phyloP scores from a whole-genome alignment of 2,329 filamentous ascomycete species.

The Paracorniculantispora psalliotae region DNA sequence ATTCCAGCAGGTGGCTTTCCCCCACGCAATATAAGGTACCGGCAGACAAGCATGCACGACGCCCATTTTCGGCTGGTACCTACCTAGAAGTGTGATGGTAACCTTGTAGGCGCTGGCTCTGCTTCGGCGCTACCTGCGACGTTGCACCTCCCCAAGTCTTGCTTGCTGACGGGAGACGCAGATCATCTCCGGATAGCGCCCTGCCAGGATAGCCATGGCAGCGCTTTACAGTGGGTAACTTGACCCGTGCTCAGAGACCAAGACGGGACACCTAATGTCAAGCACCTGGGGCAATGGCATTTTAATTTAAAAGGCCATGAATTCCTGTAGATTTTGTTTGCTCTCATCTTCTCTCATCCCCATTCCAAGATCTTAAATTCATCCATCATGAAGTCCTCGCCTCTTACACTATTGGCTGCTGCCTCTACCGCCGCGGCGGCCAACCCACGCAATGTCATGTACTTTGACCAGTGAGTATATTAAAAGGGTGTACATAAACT shows the following conservation, averaged over 20 bases:
- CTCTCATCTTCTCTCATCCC: background rate
- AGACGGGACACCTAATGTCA: background rate
- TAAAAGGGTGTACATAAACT: background rate
- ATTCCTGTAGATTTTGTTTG: background rate
- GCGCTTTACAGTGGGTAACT: background rate
- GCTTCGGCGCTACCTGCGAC: background rate
- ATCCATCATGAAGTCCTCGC: background rate
- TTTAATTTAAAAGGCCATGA: background rate
- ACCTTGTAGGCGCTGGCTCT: background rate
- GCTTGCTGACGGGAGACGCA: background rate
- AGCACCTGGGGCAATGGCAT: background rate
- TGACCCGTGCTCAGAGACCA: background rate
- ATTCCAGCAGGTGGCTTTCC: background rate
- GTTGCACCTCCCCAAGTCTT: background rate
- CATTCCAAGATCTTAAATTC: background rate
- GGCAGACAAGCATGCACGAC: background rate
- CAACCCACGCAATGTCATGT: slow-evolving; percentile 33
- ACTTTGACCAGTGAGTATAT: slow-evolving; percentile 40
- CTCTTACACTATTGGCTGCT: slow-evolving; percentile 14
- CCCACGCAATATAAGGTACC: background rate
- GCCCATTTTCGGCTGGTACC: background rate
- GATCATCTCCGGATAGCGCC: background rate
- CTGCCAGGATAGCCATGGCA: background rate
- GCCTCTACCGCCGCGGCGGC: slow-evolving; percentile 19
- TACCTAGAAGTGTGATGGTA: background rate